A percentile compares a stretch with the other conserved stretches of the same genome.
Conservation (phyloP, 495 filamentous ascomycete genomes). For the Podospora appendiculata region DNA sequence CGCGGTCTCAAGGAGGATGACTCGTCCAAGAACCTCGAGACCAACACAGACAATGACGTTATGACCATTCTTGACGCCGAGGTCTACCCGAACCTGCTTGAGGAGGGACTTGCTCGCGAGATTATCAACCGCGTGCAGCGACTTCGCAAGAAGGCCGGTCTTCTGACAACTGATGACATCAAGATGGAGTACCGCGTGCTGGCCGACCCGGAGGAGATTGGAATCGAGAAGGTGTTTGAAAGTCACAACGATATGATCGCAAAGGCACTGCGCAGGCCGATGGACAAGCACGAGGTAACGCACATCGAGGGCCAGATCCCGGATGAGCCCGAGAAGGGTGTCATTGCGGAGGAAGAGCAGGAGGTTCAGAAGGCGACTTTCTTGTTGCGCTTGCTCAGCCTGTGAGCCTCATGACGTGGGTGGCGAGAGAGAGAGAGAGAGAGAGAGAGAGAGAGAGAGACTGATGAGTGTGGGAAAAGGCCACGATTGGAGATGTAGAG, state of each 20-base stretch:
- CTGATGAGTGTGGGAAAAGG: no score
- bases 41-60: constrained; percentile 64
- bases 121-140: constrained; percentile 40
- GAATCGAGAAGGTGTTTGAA: constrained; percentile 66
- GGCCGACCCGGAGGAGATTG: constrained; percentile 67
- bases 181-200: constrained; percentile 38
- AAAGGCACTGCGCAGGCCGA: constrained; percentile 70
- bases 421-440: no score
- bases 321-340: constrained; percentile 45
- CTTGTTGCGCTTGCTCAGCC: constrained; percentile 70
- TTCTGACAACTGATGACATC: constrained; percentile 36
- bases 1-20: constrained; percentile 66
- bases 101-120: constrained; percentile 37
- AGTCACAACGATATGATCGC: constrained; percentile 59
- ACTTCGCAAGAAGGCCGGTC: constrained; percentile 37
- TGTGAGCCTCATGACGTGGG: constrained; percentile 43
- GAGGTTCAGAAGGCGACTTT: constrained; percentile 85
- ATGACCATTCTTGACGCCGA: constrained; percentile 35
- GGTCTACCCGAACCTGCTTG: constrained; percentile 33
- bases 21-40: constrained; percentile 63
- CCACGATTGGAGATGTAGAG: no score
- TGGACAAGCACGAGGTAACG: constrained; percentile 65
- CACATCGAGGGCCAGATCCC: constrained; percentile 56
- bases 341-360: constrained; percentile 80
- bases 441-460: no score